Evolutionary conservation across 2,329 filamentous ascomycete genomes (phyloP).

Genomic region (Ceratocystis ficicola): DNA sequence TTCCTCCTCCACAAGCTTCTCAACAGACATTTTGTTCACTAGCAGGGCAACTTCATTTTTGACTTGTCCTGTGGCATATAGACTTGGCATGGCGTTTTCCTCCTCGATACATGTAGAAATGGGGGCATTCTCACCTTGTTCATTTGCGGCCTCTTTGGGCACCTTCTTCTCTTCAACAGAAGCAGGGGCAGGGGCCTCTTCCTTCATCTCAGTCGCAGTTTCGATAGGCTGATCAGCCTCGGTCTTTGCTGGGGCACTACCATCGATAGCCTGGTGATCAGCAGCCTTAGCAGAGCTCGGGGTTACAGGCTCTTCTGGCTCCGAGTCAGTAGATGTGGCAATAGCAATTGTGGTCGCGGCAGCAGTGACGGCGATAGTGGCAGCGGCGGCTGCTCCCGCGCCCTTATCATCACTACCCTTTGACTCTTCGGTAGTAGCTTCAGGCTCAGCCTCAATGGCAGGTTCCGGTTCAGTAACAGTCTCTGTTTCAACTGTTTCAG

Average conservation of each 20-base stretch:
- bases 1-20: constrained; percentile 13
- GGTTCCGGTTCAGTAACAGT: background rate
- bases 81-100: constrained; percentile 11
- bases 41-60: constrained; percentile 7
- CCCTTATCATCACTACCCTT: background rate
- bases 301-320: constrained; percentile 1
- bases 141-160: background rate
- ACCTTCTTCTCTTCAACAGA: background rate
- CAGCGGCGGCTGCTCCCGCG: background rate
- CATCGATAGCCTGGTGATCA: background rate
- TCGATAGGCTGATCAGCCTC: background rate
- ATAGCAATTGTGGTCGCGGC: background rate
- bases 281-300: background rate
- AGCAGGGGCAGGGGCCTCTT: background rate
- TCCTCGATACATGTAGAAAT: constrained; percentile 8
- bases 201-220: background rate
- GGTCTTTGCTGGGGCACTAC: background rate
- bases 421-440: background rate
- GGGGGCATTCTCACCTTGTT: constrained; percentile 15
- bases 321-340: constrained; percentile 8
- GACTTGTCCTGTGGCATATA: background rate
- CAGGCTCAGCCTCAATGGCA: background rate
- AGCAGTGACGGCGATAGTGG: background rate
- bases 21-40: constrained; percentile 13
- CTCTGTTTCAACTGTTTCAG: background rate